These are phyloP conservation scores for Pecoramyces ruminantium DNA, from an alignment of 192 early-diverging fungal genomes.

Conservation along the genomic window DNA sequence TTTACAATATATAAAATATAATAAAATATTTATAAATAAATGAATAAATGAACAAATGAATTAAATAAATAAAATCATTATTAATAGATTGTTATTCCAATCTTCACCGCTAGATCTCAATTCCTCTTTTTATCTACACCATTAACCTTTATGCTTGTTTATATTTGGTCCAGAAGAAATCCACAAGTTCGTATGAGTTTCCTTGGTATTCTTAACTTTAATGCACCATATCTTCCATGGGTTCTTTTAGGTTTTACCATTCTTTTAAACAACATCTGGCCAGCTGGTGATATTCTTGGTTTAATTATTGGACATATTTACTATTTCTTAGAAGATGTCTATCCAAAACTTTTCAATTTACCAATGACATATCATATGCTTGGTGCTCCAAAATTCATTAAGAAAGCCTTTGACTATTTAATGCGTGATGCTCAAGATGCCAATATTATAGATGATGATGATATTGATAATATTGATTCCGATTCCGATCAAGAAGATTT, in stretches of 20 bases:
- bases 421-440: not conserved
- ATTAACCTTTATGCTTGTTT: slow-evolving; percentile 71
- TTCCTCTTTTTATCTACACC: slow-evolving; percentile 70
- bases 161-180: slow-evolving; percentile 94
- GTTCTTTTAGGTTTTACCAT: slow-evolving; percentile 74
- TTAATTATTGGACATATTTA: slow-evolving; percentile 83
- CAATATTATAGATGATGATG: not conserved
- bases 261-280: slow-evolving; percentile 58
- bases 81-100: slow-evolving; percentile 13
- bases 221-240: slow-evolving; percentile 84
- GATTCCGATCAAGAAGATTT: not conserved
- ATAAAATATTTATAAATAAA: no score
- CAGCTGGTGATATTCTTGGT: slow-evolving; percentile 62
- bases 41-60: no score
- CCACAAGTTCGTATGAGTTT: slow-evolving; percentile 76
- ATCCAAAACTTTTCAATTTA: not conserved
- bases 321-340: slow-evolving; percentile 90
- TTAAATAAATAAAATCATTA: not conserved
- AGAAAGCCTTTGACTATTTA: not conserved
- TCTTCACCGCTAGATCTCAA: slow-evolving; percentile 10
- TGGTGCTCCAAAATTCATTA: not conserved
- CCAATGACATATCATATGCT: not conserved
- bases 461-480: not conserved
- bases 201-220: slow-evolving; percentile 77
- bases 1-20: no score